Evolutionary conservation across 345 rosid species (phyloP), one percentile per base, ranked within the genome.

Genomic region (Moricandia moricandioides): DNA sequence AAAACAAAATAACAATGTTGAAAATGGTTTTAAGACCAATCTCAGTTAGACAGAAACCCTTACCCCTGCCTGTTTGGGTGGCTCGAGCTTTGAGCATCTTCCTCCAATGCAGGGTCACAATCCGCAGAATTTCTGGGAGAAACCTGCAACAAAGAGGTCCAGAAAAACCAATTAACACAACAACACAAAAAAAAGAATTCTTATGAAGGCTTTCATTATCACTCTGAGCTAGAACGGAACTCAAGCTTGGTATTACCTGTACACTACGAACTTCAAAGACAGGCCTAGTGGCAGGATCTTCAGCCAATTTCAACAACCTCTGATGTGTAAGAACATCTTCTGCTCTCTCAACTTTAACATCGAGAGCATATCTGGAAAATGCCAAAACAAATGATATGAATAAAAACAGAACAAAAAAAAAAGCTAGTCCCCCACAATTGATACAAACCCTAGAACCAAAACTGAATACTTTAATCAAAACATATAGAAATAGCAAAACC

Each of bases 261-360:
- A 95, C 99, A 12, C 79, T 84, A 72, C 89, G 93, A 79, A 92
- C 94, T 76, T 92, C 93, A 76, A 95, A 90, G n/a, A 82, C 99
- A 47, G 89, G 96, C 45, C 85, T 81, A 78, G 87, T 88, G n/a
- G 86, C 81, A 68, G 96, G 92, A 75, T 85, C 87, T 74, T 90
- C 93, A 0, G 97, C 99, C 82, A 85, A 68, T 65, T 86, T 83
- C 47, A 95, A 77, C 67, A 95, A 70, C 81, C 90, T 84, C 79
- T 88, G 91, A 78, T 92, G 99, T 1, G 81, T 84, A 4, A 92
- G 82, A 45, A 95, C 97, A 80, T 92, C 98, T 68, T 88, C 99
- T 34, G 99, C 97, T 61, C 98, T 93, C 88, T 95, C 97, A 73
- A 88, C 92, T 78, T 95, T 95, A 78, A 95, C 99, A 84, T 95